Evolutionary conservation across 768 basidiomycete species (phyloP).

Genomic region (Auricularia sp.): DNA sequence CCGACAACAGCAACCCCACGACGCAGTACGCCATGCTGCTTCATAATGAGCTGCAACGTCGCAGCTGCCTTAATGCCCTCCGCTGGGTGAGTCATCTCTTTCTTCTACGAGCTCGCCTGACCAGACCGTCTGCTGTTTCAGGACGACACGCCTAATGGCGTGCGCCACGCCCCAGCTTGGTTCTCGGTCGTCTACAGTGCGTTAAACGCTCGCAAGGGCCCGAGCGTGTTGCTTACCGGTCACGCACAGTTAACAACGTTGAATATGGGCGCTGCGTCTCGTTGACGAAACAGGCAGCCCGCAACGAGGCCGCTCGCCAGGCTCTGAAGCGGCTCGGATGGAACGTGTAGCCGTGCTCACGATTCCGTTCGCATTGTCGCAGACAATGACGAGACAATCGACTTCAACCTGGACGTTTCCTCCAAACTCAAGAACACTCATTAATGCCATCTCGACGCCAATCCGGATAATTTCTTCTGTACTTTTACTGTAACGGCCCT

Average conservation of each 20-base stretch:
- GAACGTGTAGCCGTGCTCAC: not conserved
- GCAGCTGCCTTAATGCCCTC: not conserved
- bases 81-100: not conserved
- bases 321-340: not conserved
- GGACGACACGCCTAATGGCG: conserved; percentile 2
- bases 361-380: too few species aligned
- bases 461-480: too few species aligned
- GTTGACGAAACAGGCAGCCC: not conserved
- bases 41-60: not conserved
- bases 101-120: not conserved
- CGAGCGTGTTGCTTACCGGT: not conserved
- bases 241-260: not conserved
- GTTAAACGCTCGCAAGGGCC: not conserved
- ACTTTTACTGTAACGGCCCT: not conserved
- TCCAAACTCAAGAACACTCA: too few species aligned
- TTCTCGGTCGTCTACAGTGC: not conserved
- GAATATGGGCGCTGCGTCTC: conserved; percentile 1
- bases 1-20: not conserved
- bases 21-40: not conserved
- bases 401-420: not conserved
- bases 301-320: not conserved
- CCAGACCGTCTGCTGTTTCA: not conserved
- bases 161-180: not conserved
- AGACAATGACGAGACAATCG: too few species aligned
- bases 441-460: too few species aligned